phyloP scores from a whole-genome alignment of 495 filamentous ascomycete species.

The Pseudomonodictys pantanalensis region DNA sequence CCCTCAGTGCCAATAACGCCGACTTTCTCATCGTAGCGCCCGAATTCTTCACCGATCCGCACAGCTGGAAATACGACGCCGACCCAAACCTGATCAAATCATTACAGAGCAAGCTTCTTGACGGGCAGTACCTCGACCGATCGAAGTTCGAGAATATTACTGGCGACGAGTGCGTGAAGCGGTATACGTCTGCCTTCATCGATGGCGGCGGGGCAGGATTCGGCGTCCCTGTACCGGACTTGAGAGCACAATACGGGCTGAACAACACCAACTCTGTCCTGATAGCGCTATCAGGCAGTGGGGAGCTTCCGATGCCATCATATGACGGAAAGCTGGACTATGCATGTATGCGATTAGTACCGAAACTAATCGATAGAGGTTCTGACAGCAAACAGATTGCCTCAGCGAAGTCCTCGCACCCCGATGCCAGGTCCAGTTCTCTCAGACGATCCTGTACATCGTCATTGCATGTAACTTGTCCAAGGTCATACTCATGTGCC shows the following conservation, averaged over 20 bases:
- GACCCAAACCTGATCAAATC: neutral
- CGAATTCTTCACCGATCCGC: conserved; percentile 32
- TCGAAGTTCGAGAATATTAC: conserved; percentile 13
- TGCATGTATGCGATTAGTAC: neutral
- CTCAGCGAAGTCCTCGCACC: conserved; percentile 3
- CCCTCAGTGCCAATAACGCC: conserved; percentile 43
- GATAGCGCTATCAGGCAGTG: neutral
- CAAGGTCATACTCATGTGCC: conserved; percentile 14
- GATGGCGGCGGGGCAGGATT: conserved; percentile 7
- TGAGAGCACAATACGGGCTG: neutral
- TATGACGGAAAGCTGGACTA: neutral
- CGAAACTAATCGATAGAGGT: too few relatives aligned
- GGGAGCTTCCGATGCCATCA: neutral
- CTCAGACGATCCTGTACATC: conserved; percentile 1
- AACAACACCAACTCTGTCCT: neutral
- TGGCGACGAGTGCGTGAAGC: neutral
- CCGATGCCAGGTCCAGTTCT: conserved; percentile 16
- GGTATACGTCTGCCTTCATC: conserved; percentile 6
- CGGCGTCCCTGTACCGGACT: neutral
- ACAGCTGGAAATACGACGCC: neutral
- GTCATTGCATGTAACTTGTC: conserved; percentile 18
- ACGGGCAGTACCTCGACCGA: conserved; percentile 12
- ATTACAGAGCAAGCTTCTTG: conserved; percentile 1
- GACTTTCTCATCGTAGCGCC: conserved; percentile 38
- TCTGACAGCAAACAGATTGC: conserved; percentile 12